phyloP scores from a whole-genome alignment of 192 early-diverging fungal species.

The Dissophora ornata region DNA sequence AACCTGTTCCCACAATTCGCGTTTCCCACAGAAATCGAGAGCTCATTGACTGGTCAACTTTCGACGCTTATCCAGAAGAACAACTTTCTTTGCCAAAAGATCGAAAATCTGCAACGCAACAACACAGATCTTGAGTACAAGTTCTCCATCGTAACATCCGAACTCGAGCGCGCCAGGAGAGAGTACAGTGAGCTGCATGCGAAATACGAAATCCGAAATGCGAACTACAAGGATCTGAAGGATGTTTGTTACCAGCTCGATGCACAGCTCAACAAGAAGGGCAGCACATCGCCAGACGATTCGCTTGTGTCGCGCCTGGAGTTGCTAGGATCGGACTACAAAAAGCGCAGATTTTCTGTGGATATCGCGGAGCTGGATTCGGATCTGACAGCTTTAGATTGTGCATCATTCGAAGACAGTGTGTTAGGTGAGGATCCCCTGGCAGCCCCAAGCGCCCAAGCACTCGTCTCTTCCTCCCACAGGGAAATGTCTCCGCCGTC shows the following conservation, averaged over 20 bases:
- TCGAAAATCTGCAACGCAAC: slow-evolving; percentile 48
- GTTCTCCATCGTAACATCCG: slow-evolving; percentile 47
- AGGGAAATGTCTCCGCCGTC: slow-evolving; percentile 23
- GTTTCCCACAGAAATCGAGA: slow-evolving; percentile 38
- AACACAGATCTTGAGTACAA: slow-evolving; percentile 54
- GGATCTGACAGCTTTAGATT: too few species aligned
- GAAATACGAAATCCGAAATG: slow-evolving; percentile 50
- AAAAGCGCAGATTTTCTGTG: slow-evolving; percentile 43
- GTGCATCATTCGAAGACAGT: slow-evolving; percentile 34
- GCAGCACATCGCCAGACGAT: slow-evolving; percentile 34
- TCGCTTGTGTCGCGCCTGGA: slow-evolving; percentile 43
- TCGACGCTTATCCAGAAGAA: slow-evolving; percentile 51
- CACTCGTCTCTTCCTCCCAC: slow-evolving; percentile 5
- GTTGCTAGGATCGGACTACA: slow-evolving; percentile 19
- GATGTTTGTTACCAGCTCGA: slow-evolving; percentile 52
- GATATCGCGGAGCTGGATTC: slow-evolving; percentile 40
- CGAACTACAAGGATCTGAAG: slow-evolving; percentile 50
- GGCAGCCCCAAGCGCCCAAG: slow-evolving; percentile 14
- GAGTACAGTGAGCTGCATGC: slow-evolving; percentile 46
- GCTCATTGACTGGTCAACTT: slow-evolving; percentile 44
- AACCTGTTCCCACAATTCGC: too few species aligned
- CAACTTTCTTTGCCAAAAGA: slow-evolving; percentile 52
- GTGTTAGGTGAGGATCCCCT: too few species aligned
- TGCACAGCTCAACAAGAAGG: slow-evolving; percentile 42
- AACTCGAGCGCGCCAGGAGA: slow-evolving; percentile 45